These are phyloP conservation scores for Vaccinium corymbosum DNA, from an alignment of 148 eudicot genomes.

Conservation along the genomic window DNA sequence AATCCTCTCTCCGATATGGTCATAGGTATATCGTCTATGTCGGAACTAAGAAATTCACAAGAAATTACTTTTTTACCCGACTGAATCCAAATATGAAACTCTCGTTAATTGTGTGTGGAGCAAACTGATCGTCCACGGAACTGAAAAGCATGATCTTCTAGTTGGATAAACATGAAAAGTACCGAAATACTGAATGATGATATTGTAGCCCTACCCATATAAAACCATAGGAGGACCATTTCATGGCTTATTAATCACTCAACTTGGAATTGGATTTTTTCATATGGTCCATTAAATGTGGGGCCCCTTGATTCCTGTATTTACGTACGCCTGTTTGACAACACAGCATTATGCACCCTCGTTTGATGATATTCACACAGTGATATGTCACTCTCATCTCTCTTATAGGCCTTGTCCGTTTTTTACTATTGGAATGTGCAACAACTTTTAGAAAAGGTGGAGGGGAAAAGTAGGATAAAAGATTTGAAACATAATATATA, in stretches of 20 bases:
- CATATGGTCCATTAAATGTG: slow-evolving; percentile 26
- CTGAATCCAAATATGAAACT: too few species aligned
- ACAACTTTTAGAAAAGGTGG: slow-evolving; percentile 13
- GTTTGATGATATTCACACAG: slow-evolving; percentile 10
- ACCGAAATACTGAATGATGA: background rate
- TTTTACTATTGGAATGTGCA: slow-evolving; percentile 15
- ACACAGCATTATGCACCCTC: slow-evolving; percentile 26
- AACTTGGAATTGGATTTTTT: slow-evolving; percentile 15
- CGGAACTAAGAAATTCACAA: too few species aligned
- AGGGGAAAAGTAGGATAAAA: background rate
- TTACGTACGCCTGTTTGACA: slow-evolving; percentile 20
- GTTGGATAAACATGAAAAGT: background rate
- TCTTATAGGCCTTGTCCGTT: slow-evolving; percentile 22
- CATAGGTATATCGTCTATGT: too few species aligned
- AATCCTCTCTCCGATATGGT: too few species aligned
- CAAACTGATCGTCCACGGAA: too few species aligned
- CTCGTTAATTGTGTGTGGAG: too few species aligned
- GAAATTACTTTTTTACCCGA: too few species aligned
- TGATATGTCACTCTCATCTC: slow-evolving; percentile 33
- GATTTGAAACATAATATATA: background rate
- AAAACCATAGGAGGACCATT: slow-evolving; percentile 21
- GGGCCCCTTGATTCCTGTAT: slow-evolving; percentile 15
- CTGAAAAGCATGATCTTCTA: background rate
- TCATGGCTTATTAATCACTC: slow-evolving; percentile 14
- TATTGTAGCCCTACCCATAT: background rate